Evolutionary conservation across 371 early-diverging fungal species (phyloP).

Genomic region (Mucor sp.): DNA sequence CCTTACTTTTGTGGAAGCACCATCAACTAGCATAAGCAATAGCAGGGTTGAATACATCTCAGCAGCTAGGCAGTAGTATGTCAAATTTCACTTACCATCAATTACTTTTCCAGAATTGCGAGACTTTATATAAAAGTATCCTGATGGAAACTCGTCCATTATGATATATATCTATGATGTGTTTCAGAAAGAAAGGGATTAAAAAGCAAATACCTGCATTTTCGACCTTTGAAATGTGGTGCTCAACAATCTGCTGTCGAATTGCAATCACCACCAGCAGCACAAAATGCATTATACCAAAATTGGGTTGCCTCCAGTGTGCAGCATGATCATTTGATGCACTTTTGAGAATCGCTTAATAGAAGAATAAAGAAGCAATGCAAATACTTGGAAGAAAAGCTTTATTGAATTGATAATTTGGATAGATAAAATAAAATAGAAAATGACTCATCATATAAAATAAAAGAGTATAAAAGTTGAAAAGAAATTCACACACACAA

Average conservation of each 20-base stretch:
- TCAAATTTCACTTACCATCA: constrained; percentile 31
- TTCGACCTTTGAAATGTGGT: neutral
- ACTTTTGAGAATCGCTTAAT: too few species aligned
- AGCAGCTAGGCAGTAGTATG: neutral
- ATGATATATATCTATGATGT: neutral
- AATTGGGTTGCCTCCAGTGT: neutral
- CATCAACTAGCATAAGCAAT: constrained; percentile 30
- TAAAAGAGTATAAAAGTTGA: neutral
- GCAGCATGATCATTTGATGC: neutral
- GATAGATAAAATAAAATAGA: neutral
- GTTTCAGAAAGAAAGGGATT: neutral
- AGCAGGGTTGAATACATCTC: neutral
- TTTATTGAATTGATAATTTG: neutral
- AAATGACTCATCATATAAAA: neutral
- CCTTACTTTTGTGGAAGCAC: constrained; percentile 34
- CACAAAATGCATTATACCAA: neutral
- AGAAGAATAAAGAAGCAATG: too few species aligned
- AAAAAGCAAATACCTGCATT: neutral
- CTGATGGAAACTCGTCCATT: constrained; percentile 49
- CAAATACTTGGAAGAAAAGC: too few species aligned
- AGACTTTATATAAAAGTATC: constrained; percentile 52
- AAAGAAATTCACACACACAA: neutral
- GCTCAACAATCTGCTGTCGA: neutral
- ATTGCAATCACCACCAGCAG: neutral
- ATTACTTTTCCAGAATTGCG: constrained; percentile 45